Percentiles rank a stretch among this genome's conserved stretches.
Conservation (phyloP, 1,284 basidiomycete genomes). For the Cutaneotrichosporon sp. region DNA sequence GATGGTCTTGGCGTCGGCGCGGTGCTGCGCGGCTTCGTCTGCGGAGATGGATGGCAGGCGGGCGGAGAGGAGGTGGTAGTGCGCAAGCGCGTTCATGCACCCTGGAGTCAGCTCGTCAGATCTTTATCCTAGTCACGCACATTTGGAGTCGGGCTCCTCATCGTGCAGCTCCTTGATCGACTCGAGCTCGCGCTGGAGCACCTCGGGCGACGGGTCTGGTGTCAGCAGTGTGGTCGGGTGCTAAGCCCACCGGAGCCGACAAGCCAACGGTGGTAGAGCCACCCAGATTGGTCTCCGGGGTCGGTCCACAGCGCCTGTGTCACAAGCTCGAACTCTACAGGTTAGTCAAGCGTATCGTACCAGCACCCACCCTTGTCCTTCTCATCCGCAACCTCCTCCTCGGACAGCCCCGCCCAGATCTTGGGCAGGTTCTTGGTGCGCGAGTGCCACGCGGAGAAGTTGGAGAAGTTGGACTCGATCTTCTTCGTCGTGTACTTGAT, state of each 20-base stretch:
- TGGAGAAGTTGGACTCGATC: constrained; percentile 93
- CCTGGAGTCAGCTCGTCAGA: constrained; percentile 57
- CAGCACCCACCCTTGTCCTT: constrained; percentile 68
- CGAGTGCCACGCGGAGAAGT: constrained; percentile 99
- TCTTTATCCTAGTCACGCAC: constrained; percentile 58
- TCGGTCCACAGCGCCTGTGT: constrained; percentile 96
- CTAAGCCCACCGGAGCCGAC: constrained; percentile 69
- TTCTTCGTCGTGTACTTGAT: constrained; percentile 81
- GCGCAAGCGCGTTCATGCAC: constrained; percentile 89
- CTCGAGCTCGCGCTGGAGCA: constrained; percentile 75
- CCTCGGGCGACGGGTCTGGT: constrained; percentile 60
- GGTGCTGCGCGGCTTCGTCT: constrained; percentile 8
- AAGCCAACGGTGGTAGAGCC: constrained; percentile 98
- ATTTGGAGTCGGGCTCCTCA: constrained; percentile 91
- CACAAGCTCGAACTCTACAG: constrained; percentile 83
- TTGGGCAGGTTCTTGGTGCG: constrained; percentile 76
- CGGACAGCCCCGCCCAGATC: constrained; percentile 65
- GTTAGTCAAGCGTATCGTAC: background rate
- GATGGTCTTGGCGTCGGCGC: constrained; percentile 35
- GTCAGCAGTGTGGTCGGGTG: constrained; percentile 4
- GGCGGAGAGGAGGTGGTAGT: constrained; percentile 60
- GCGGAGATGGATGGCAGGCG: constrained; percentile 20
- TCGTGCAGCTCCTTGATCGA: constrained; percentile 83
- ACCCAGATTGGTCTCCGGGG: constrained; percentile 92
- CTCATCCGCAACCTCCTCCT: constrained; percentile 59